Conservation (phyloP, 2,329 filamentous ascomycete species). For the Colletotrichum spinosum region DNA sequence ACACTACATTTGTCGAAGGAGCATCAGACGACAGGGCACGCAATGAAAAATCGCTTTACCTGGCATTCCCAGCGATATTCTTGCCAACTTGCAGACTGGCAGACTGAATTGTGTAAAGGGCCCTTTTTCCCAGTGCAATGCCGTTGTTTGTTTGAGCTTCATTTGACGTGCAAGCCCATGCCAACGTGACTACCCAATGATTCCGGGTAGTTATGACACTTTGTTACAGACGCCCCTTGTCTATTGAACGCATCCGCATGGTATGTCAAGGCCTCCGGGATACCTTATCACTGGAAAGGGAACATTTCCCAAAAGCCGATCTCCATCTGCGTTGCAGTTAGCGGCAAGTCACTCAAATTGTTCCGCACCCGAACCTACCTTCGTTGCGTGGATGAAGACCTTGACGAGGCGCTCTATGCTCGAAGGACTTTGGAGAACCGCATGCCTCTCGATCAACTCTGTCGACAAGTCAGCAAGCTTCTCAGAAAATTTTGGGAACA, state of each 20-base stretch:
- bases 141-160: constrained; percentile 4
- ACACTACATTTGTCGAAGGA: constrained; percentile 18
- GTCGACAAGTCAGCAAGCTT: not conserved
- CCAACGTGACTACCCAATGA: not conserved
- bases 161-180: not conserved
- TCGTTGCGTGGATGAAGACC: constrained; percentile 90
- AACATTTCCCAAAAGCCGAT: constrained; percentile 69
- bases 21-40: constrained; percentile 16
- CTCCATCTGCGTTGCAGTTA: constrained; percentile 56
- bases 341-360: not conserved
- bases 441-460: constrained; percentile 82
- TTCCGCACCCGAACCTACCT: constrained; percentile 62
- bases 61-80: not conserved
- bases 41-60: not conserved
- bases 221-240: too few species aligned
- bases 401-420: constrained; percentile 84
- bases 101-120: too few species aligned
- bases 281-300: constrained; percentile 46
- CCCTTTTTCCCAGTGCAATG: not conserved
- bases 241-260: too few species aligned
- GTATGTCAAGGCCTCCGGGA: too few species aligned
- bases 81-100: too few species aligned
- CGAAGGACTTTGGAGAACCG: constrained; percentile 76
- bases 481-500: constrained; percentile 16
- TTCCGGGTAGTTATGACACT: too few species aligned